Base-by-base conservation (phyloP, 352 stramenopile species). In the Globisporangium nagaii region DNA sequence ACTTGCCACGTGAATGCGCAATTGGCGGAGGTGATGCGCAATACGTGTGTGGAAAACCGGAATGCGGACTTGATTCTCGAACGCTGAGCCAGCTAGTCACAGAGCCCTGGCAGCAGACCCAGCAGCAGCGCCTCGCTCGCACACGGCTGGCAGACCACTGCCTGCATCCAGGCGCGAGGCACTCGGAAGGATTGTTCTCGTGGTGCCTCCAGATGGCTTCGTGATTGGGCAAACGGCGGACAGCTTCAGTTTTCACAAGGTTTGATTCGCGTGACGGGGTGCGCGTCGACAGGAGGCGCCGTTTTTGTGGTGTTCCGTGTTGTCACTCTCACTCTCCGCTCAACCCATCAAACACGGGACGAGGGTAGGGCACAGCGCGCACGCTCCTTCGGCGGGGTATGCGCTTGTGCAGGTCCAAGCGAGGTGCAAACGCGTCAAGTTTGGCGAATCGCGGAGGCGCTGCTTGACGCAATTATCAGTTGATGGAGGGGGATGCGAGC, bases 191-290 rank as follows among this genome's bases (percentile, higher is more conserved):
- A 52, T 53, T 42, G 6, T 46, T 55, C 35, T 46, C 36, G 35
- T 55, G 47, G 47, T 51, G 44, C 22, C 32, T 36, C 47, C 44
- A 32, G 44, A 51, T 51, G 44, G 19, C 34, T 15, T 34, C 45
- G 17, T 46, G 48, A 55, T 55, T 55, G 48, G 48, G 2, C 48
- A 55, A 55, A 55, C 48, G 1, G 11, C 20, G 19, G 27, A 55
- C 48, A 35, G 35, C 48, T 55, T 55, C 48, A 55, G 48, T 34
- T 45, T 46, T n/a, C n/a, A n/a, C n/a, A n/a, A n/a, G n/a, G n/a
- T n/a, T 42, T 46, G 48, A 55, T 55, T 55, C 48, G 48, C 20
- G 48, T 55, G 48, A 55, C 48, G 24, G 48, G 19, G 34, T 55
- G 48, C 48, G 48, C 48, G 48, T 55, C 48, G 48, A 55, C 48